These are phyloP conservation scores for Coemansia sp. DNA, from an alignment of 192 early-diverging fungal genomes.

Conservation along the genomic window DNA sequence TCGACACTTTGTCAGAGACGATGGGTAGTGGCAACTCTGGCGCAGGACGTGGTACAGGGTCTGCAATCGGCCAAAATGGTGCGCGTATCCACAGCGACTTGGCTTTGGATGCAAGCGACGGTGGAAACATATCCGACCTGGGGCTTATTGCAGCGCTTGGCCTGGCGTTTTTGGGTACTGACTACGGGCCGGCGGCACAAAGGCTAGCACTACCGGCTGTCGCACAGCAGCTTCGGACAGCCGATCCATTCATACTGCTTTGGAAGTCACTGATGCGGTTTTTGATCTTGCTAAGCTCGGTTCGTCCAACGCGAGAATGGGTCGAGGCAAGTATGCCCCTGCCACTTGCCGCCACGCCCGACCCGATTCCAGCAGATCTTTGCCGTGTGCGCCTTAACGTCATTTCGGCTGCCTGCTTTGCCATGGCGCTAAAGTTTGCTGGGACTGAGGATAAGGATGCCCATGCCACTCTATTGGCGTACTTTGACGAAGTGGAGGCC, in stretches of 20 bases:
- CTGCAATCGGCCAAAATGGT: background rate
- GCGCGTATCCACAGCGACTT: background rate
- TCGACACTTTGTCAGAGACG: constrained; percentile 60
- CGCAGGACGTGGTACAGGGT: background rate
- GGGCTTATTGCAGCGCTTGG: constrained; percentile 80
- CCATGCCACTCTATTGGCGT: constrained; percentile 17
- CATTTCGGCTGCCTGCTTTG: constrained; percentile 38
- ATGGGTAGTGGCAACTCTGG: constrained; percentile 1
- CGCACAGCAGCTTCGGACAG: constrained; percentile 59
- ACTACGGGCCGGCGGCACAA: constrained; percentile 64
- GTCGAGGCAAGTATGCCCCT: constrained; percentile 44
- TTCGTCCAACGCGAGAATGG: constrained; percentile 68
- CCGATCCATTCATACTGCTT: constrained; percentile 72
- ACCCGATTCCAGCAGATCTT: constrained; percentile 13
- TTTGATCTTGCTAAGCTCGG: constrained; percentile 76
- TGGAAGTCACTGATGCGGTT: constrained; percentile 66
- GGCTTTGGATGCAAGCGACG: constrained; percentile 13
- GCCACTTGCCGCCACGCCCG: background rate
- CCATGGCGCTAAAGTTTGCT: constrained; percentile 37
- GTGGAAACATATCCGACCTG: constrained; percentile 18
- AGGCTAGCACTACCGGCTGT: constrained; percentile 65
- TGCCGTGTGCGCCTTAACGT: constrained; percentile 30
- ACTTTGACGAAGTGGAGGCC: constrained; percentile 34
- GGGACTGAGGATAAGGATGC: constrained; percentile 32
- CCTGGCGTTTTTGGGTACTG: constrained; percentile 80